Conservation (phyloP, 371 early-diverging fungal genomes). For the Mortierella sp. region DNA sequence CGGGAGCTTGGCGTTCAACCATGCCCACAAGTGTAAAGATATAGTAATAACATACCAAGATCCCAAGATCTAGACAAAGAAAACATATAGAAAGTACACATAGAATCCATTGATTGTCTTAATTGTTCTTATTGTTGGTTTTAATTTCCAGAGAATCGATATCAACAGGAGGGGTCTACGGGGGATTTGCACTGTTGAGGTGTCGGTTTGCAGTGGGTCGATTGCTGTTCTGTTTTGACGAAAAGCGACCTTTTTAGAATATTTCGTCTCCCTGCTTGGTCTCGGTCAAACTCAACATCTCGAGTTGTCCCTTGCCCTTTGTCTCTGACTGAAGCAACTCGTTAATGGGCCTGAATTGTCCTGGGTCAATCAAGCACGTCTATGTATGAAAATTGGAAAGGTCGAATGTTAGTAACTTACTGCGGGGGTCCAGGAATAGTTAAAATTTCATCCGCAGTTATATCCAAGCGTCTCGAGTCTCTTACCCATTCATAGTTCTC, state of each 20-base stretch:
- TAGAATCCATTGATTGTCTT: not conserved
- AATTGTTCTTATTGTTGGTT: not conserved
- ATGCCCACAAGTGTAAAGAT: constrained; percentile 52
- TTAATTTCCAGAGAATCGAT: not conserved
- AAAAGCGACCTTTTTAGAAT: constrained; percentile 55
- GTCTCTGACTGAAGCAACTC: constrained; percentile 87
- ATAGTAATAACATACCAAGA: too few relatives aligned
- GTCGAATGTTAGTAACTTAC: not conserved
- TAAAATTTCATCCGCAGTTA: not conserved
- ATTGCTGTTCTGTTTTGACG: not conserved
- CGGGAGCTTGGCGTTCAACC: constrained; percentile 73
- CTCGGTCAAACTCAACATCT: constrained; percentile 88
- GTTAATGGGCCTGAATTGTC: constrained; percentile 87
- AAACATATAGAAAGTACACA: not conserved
- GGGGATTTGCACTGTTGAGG: not conserved
- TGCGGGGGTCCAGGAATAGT: constrained; percentile 13
- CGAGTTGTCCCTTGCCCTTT: constrained; percentile 90
- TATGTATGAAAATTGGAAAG: constrained; percentile 44
- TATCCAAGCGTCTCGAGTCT: not conserved
- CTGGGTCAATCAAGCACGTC: constrained; percentile 93
- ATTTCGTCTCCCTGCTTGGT: constrained; percentile 88
- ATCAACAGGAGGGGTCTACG: not conserved
- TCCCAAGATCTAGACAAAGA: not conserved
- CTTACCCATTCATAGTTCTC: constrained; percentile 88
- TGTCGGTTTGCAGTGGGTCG: not conserved